A percentile compares a stretch with the other conserved stretches of the same genome.
phyloP scores from a whole-genome alignment of 2,329 filamentous ascomycete genomes.

The Myriosclerotinia duriaeana region DNA sequence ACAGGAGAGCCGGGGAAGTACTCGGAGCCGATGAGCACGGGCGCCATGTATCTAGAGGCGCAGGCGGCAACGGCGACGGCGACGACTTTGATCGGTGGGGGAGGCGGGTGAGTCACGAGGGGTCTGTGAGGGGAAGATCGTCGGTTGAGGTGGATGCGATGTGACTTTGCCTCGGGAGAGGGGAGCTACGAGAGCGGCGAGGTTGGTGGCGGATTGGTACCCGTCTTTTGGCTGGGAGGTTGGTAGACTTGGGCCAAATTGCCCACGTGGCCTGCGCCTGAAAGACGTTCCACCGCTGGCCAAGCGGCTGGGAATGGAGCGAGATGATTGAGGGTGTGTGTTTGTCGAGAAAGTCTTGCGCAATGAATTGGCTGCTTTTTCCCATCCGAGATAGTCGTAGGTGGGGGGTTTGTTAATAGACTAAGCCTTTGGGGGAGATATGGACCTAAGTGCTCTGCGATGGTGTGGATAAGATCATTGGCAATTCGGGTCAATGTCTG shows the following conservation, averaged over 20 bases:
- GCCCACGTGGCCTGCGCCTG: conserved; percentile 36
- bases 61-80: conserved; percentile 43
- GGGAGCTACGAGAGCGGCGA: conserved; percentile 33
- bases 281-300: conserved; percentile 36
- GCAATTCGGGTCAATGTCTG: not conserved
- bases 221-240: conserved; percentile 8
- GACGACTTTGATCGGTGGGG: conserved; percentile 46
- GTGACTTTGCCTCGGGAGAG: conserved; percentile 48
- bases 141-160: conserved; percentile 40
- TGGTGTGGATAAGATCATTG: conserved; percentile 11
- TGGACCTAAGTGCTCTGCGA: not conserved
- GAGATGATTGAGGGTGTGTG: conserved; percentile 28
- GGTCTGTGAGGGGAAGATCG: conserved; percentile 44
- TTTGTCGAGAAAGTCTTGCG: not conserved
- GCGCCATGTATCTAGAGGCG: conserved; percentile 14
- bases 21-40: conserved; percentile 29
- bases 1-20: conserved; percentile 25
- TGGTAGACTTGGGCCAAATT: not conserved
- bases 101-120: conserved; percentile 48
- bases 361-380: conserved; percentile 33
- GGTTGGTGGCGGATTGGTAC: conserved; percentile 6
- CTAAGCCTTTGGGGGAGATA: not conserved
- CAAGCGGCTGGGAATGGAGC: conserved; percentile 40
- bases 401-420: not conserved
- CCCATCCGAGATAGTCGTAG: conserved; percentile 43